Evolutionary conservation across 257 asterid genomes (phyloP).

Genomic region (Perilla frutescens): DNA sequence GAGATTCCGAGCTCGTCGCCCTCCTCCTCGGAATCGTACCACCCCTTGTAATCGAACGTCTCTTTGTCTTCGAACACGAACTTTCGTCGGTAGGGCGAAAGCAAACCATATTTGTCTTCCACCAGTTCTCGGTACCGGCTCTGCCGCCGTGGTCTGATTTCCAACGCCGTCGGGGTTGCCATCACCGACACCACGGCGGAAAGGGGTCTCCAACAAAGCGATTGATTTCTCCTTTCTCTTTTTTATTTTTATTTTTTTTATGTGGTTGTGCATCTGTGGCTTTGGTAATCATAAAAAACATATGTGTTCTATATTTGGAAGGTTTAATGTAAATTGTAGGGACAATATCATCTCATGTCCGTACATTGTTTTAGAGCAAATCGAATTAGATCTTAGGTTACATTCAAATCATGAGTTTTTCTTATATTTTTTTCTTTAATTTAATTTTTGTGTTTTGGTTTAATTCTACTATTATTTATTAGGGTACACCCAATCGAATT

Average conservation of each 20-base stretch:
- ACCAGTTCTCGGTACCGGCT: conserved; percentile 23
- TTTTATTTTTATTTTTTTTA: neutral
- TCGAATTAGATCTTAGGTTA: too few relatives aligned
- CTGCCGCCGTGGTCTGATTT: conserved; percentile 11
- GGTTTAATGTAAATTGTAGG: neutral
- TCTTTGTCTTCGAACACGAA: conserved; percentile 22
- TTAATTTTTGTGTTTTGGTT: too few relatives aligned
- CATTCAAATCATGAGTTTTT: too few relatives aligned
- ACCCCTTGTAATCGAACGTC: conserved; percentile 11
- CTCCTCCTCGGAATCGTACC: conserved; percentile 25
- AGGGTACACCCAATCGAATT: too few relatives aligned
- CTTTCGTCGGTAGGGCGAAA: conserved; percentile 22
- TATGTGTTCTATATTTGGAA: neutral
- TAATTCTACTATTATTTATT: too few relatives aligned
- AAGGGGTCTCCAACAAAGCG: neutral
- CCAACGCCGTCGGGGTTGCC: neutral
- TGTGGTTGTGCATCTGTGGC: neutral
- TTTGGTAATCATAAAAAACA: neutral
- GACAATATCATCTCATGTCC: neutral
- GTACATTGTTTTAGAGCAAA: too few relatives aligned
- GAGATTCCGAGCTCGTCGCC: neutral
- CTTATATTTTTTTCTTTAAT: too few relatives aligned
- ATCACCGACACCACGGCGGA: conserved; percentile 9
- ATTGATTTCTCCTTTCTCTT: neutral
- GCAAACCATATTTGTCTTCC: conserved; percentile 26